Percentiles rank a stretch among this genome's conserved stretches.
phyloP scores from a whole-genome alignment of 345 rosid species.

The Populus alba region DNA sequence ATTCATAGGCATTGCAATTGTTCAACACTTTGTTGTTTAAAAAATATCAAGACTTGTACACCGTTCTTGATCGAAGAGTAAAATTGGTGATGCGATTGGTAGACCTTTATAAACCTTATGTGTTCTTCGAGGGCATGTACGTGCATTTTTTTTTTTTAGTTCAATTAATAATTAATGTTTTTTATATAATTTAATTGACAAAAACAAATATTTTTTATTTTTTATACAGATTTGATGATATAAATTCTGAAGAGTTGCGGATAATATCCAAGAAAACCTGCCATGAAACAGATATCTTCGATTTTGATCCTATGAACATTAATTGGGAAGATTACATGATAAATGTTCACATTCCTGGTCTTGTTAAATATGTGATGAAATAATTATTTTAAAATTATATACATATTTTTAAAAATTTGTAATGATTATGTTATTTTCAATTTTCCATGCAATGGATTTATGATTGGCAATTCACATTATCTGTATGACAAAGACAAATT shows the following conservation, averaged over 20 bases:
- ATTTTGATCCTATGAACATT: conserved; percentile 9
- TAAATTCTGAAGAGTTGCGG: conserved; percentile 26
- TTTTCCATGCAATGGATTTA: too few relatives aligned
- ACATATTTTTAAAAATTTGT: too few relatives aligned
- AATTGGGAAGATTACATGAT: conserved; percentile 15
- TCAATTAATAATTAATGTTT: neutral
- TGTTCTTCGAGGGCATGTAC: conserved; percentile 29
- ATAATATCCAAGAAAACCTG: conserved; percentile 9
- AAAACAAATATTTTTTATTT: too few relatives aligned
- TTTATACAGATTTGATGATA: conserved; percentile 22
- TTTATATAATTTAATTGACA: too few relatives aligned
- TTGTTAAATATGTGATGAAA: conserved; percentile 7
- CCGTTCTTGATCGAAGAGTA: conserved; percentile 13
- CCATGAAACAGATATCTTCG: conserved; percentile 3
- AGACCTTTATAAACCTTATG: conserved; percentile 38
- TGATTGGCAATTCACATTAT: neutral
- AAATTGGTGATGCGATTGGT: conserved; percentile 31
- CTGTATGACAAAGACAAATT: too few relatives aligned
- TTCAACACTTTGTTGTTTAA: conserved; percentile 17
- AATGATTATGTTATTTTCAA: too few relatives aligned
- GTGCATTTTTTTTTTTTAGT: neutral
- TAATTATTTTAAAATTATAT: too few relatives aligned
- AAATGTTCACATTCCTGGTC: conserved; percentile 15
- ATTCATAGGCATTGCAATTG: neutral
- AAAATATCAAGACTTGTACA: conserved; percentile 6